A percentile compares a stretch with the other conserved stretches of the same genome.
Evolutionary conservation across 2,329 filamentous ascomycete genomes (phyloP).

Genomic region (Davidsoniella virescens): DNA sequence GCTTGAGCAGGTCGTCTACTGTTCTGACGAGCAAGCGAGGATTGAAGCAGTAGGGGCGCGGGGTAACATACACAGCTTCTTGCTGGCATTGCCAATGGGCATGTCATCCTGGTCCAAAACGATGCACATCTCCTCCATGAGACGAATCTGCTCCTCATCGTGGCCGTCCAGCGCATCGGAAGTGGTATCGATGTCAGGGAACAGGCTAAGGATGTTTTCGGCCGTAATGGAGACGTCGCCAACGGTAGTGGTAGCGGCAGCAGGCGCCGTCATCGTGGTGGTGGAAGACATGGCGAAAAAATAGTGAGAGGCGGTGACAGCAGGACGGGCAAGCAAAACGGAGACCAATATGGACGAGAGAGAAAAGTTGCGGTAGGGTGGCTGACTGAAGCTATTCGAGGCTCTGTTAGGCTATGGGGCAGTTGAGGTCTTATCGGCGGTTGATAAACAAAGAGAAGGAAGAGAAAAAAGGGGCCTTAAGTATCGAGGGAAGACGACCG

Average conservation of each 20-base stretch:
- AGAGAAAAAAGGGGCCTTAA: conserved; percentile 1
- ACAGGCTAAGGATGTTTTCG: conserved; percentile 70
- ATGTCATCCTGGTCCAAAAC: conserved; percentile 82
- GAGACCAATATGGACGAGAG: neutral
- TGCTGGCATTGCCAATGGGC: conserved; percentile 90
- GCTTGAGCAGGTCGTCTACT: neutral
- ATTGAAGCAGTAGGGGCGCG: no score
- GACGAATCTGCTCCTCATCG: conserved; percentile 89
- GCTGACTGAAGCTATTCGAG: no score
- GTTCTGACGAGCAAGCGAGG: neutral
- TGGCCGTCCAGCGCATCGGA: conserved; percentile 71
- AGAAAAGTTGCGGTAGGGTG: neutral
- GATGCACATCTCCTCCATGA: conserved; percentile 99
- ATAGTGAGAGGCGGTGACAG: neutral
- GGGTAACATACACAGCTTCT: conserved; percentile 70
- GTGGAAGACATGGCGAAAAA: conserved; percentile 14
- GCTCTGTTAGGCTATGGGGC: neutral
- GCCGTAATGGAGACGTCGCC: conserved; percentile 56
- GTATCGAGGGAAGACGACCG: neutral
- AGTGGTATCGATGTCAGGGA: conserved; percentile 63
- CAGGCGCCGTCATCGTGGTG: conserved; percentile 2
- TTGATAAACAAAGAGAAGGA: neutral
- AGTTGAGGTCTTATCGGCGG: neutral
- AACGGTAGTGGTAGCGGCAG: conserved; percentile 25
- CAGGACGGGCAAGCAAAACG: neutral